Evolutionary conservation across 1,284 basidiomycete species (phyloP).

Genomic region (Hymenochaete sp.): DNA sequence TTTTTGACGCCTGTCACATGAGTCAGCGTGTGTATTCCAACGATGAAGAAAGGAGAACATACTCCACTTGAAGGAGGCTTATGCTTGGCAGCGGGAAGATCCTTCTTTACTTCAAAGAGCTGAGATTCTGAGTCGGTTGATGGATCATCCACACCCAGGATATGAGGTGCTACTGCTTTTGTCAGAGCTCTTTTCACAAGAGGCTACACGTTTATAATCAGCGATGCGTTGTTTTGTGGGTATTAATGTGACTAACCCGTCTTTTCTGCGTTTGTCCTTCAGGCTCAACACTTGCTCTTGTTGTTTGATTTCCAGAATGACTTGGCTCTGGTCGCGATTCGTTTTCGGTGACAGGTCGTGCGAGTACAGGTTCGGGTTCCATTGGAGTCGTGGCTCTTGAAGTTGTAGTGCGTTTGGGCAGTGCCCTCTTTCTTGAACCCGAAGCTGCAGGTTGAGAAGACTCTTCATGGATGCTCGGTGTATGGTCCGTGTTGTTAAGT

Average conservation of each 20-base stretch:
- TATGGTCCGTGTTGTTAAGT: too few relatives aligned
- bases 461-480: too few relatives aligned
- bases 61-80: conserved; percentile 23
- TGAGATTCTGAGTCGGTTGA: conserved; percentile 3
- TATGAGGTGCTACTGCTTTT: conserved; percentile 17
- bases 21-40: not conserved
- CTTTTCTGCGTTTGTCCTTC: not conserved
- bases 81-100: conserved; percentile 19
- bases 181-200: conserved; percentile 22
- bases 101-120: conserved; percentile 11
- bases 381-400: not conserved
- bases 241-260: conserved; percentile 1
- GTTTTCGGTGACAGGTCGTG: too few relatives aligned
- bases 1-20: not conserved
- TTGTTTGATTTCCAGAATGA: not conserved
- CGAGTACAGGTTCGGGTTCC: not conserved
- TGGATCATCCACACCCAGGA: conserved; percentile 22
- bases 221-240: not conserved
- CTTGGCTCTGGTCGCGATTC: too few relatives aligned
- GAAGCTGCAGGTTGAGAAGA: not conserved
- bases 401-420: not conserved
- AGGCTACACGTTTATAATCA: conserved; percentile 17
- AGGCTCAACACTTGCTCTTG: conserved; percentile 4
- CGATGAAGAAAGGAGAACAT: not conserved
- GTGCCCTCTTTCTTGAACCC: not conserved